These are phyloP conservation scores for Populus ilicifolia DNA, from an alignment of 345 rosid species.

Conservation along the genomic window DNA sequence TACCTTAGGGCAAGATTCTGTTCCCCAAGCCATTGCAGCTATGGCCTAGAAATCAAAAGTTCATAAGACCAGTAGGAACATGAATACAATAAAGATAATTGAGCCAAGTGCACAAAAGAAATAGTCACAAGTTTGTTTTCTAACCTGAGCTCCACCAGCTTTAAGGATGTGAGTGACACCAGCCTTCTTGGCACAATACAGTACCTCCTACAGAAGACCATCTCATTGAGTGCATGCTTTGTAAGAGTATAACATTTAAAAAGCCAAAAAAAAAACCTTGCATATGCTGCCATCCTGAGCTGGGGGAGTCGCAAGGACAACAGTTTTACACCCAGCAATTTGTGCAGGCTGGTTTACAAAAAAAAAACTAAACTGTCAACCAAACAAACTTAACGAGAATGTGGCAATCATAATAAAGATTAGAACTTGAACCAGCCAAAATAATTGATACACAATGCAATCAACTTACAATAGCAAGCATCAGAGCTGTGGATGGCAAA, in stretches of 20 bases:
- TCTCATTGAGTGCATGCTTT: background rate
- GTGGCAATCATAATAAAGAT: background rate
- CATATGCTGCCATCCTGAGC: conserved; percentile 75
- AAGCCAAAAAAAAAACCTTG: conserved; percentile 40
- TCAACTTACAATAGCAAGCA: conserved; percentile 81
- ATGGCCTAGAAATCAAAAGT: conserved; percentile 53
- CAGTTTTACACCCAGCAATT: conserved; percentile 86
- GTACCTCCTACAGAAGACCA: conserved; percentile 53
- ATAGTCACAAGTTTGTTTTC: conserved; percentile 3
- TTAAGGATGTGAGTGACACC: conserved; percentile 93
- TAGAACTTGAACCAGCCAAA: conserved; percentile 3
- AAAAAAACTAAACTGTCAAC: conserved; percentile 17
- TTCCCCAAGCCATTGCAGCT: conserved; percentile 98
- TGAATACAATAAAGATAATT: background rate
- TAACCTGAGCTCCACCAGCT: conserved; percentile 97
- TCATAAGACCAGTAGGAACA: background rate
- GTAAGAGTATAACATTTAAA: background rate
- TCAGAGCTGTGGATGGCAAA: conserved; percentile 88
- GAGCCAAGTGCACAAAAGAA: background rate
- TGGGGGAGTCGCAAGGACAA: conserved; percentile 91
- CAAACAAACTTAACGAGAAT: background rate
- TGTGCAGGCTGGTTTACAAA: conserved; percentile 66
- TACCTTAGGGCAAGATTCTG: conserved; percentile 95
- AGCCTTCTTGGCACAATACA: conserved; percentile 86
- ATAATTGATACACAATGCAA: background rate